phyloP scores from a whole-genome alignment of 2,329 filamentous ascomycete species.

The Stylonectria norvegica region DNA sequence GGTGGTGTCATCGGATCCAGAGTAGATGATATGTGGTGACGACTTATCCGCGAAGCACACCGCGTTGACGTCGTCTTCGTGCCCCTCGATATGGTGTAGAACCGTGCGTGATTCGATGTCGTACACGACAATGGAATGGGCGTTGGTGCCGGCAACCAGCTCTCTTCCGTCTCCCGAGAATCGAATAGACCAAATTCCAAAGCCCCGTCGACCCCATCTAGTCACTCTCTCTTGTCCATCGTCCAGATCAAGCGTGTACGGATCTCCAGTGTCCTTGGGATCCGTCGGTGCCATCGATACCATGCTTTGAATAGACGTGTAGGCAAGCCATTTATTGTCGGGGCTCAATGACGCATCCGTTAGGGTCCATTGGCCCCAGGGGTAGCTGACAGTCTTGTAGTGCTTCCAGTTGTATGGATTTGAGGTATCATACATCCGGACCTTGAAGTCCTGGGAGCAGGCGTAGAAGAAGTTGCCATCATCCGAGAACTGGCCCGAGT shows the following conservation, averaged over 20 bases:
- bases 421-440: constrained; percentile 96
- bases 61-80: constrained; percentile 88
- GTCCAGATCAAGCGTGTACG: constrained; percentile 70
- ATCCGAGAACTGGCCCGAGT: constrained; percentile 93
- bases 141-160: constrained; percentile 83
- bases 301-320: constrained; percentile 79
- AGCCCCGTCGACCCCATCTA: constrained; percentile 35
- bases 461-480: constrained; percentile 98
- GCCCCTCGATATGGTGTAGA: constrained; percentile 72
- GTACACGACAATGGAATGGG: constrained; percentile 79
- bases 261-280: constrained; percentile 74
- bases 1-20: constrained; percentile 89
- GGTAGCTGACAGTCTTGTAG: constrained; percentile 85
- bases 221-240: constrained; percentile 22
- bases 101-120: constrained; percentile 80
- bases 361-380: constrained; percentile 89
- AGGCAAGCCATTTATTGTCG: constrained; percentile 88
- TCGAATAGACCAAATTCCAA: constrained; percentile 81
- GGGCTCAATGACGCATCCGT: constrained; percentile 90
- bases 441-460: constrained; percentile 86
- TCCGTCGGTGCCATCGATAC: constrained; percentile 88
- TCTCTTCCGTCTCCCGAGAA: constrained; percentile 91
- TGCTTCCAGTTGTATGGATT: constrained; percentile 95
- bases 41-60: constrained; percentile 90
- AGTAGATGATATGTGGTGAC: constrained; percentile 92